Evolutionary conservation across 495 filamentous ascomycete species (phyloP).

Genomic region (Bathelium albidoporum): DNA sequence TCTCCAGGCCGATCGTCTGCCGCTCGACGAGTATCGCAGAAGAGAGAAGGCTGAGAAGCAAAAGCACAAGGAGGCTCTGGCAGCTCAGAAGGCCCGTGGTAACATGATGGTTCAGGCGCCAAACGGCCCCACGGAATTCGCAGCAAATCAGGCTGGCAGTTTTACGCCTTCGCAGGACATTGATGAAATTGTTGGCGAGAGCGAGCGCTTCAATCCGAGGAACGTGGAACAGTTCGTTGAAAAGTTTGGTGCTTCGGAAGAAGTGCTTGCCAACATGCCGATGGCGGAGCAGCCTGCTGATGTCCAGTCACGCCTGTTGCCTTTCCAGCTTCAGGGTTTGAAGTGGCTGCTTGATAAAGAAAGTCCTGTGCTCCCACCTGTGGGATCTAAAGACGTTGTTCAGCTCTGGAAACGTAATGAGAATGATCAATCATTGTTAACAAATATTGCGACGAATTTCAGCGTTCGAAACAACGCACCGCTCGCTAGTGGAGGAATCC

Average conservation of each 20-base stretch:
- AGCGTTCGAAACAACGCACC: conserved; percentile 44
- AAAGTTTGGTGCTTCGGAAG: conserved; percentile 57
- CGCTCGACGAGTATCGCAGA: conserved; percentile 37
- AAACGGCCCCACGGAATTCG: neutral
- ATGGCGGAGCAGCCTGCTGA: conserved; percentile 54
- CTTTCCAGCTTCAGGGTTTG: conserved; percentile 75
- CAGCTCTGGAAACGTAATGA: conserved; percentile 66
- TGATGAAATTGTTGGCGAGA: conserved; percentile 55
- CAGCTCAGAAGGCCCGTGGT: neutral
- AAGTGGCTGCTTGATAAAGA: conserved; percentile 77
- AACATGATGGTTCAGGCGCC: neutral
- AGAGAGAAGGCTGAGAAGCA: conserved; percentile 34
- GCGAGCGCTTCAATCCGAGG: conserved; percentile 59
- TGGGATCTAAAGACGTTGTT: conserved; percentile 53
- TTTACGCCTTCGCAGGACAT: conserved; percentile 32
- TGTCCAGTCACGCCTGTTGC: conserved; percentile 57
- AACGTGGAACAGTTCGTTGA: conserved; percentile 59
- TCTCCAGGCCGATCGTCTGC: conserved; percentile 54
- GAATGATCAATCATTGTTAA: conserved; percentile 41
- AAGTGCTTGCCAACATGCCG: conserved; percentile 61
- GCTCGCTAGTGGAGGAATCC: conserved; percentile 70
- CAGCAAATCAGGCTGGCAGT: conserved; percentile 3
- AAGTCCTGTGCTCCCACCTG: conserved; percentile 51
- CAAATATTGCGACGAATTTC: conserved; percentile 71
- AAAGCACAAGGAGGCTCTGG: conserved; percentile 24